Conservation (phyloP, 495 filamentous ascomycete species). For the Rhypophila decipiens region DNA sequence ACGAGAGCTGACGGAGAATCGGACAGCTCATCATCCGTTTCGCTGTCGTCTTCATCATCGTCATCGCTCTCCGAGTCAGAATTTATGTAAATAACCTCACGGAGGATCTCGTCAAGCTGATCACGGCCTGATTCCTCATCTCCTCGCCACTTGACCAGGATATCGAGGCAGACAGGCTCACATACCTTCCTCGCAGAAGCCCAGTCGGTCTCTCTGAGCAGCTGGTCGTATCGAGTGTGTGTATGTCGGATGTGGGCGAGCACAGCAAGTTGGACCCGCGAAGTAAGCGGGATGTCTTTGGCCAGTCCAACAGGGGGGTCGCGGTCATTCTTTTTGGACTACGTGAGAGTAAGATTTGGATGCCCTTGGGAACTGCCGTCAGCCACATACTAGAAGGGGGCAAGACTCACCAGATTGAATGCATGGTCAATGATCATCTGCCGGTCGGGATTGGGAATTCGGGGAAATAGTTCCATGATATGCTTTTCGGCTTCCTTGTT, state of each 20-base stretch:
- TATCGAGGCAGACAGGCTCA: slow-evolving; percentile 62
- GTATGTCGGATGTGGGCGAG: slow-evolving; percentile 80
- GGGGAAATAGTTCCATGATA: slow-evolving; percentile 76
- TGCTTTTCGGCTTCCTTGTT: slow-evolving; percentile 66
- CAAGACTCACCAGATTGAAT: slow-evolving; percentile 66
- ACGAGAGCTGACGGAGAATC: slow-evolving; percentile 9
- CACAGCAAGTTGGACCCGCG: slow-evolving; percentile 75
- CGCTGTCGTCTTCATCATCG: slow-evolving; percentile 37
- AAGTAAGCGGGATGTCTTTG: slow-evolving; percentile 56
- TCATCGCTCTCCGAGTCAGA: slow-evolving; percentile 70
- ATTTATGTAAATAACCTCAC: slow-evolving; percentile 76
- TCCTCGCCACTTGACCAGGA: slow-evolving; percentile 80
- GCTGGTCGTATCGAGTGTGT: slow-evolving; percentile 79
- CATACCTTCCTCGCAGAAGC: slow-evolving; percentile 64
- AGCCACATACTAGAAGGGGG: neutral
- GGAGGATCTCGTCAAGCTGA: slow-evolving; percentile 71
- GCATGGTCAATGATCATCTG: slow-evolving; percentile 69
- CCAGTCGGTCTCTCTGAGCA: slow-evolving; percentile 59
- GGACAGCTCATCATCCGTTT: slow-evolving; percentile 16
- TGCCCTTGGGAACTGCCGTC: slow-evolving; percentile 7
- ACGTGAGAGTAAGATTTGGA: slow-evolving; percentile 7
- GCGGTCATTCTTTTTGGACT: slow-evolving; percentile 35
- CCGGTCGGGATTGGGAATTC: slow-evolving; percentile 75
- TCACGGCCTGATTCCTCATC: slow-evolving; percentile 72
- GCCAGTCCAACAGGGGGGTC: slow-evolving; percentile 58